Base-by-base conservation (phyloP, 208 protist genomes). In the Trypanosomatidae sp. region DNA sequence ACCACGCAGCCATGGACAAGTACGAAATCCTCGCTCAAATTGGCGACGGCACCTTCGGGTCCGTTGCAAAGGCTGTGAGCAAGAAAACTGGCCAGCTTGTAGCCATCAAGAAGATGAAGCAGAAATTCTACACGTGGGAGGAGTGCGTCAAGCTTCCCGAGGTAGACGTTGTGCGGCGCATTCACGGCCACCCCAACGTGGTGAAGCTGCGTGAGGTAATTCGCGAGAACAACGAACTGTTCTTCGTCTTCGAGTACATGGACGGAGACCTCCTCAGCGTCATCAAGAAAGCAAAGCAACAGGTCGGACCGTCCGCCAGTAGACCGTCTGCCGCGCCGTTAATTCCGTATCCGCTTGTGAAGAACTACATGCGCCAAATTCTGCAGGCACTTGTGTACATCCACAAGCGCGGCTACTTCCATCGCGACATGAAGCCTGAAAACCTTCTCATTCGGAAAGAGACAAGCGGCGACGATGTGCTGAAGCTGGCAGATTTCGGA, bases 101-200 rank as follows among this genome's bases (percentile, higher is more conserved):
- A 4, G 98, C 98, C 25, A 99, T 99, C 44, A 99, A 99, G 81
- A 98, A 97, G 74, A 99, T 99, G 97, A 99, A 99, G 81, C 92
- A 97, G 80, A 98, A 98, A 82, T 99, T 96, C 76, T 98, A 97
- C 80, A 94, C 90, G 13, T 99, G 97, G 97, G 94, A 99, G 22
- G 98, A 99, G 75, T 99, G 98, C 81, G 74, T 99, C 39, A 89
- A 97, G 71, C 84, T 99, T 28, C 86, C 92, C 15, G 98, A 99
- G 73, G 97, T 99, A 25, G 85, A 94, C 36, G 90, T 96, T 19
- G 84, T 99, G 41, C 86, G 96, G 12, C 96, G 98, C 72, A 85
- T 99, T 39, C 93, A 96, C 66, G 92, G 89, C 22, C 98, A 99
- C 79, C 96, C 97, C 0, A 99, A 99, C 82, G 97, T 99, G 67